These are phyloP conservation scores for Sporopachydermia quercuum DNA, from an alignment of 805 yeast species.

Conservation along the genomic window DNA sequence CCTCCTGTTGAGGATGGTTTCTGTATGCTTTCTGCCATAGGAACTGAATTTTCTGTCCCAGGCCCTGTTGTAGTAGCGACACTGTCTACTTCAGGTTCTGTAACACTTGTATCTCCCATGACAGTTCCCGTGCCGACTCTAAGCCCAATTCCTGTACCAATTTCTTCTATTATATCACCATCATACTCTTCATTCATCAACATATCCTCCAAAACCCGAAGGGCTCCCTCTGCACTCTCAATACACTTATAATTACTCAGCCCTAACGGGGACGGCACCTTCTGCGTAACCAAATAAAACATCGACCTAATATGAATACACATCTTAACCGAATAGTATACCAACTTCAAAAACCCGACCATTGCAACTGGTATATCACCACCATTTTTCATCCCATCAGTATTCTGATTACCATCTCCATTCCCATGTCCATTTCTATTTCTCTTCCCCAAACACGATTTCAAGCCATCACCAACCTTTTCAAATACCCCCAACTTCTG, in stretches of 20 bases:
- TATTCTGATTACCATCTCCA: neutral
- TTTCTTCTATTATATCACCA: too few species aligned
- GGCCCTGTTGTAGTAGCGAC: too few species aligned
- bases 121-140: too few species aligned
- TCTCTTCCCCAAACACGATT: too few species aligned
- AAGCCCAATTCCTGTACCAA: too few species aligned
- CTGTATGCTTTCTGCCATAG: too few species aligned
- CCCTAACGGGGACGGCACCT: neutral
- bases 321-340: neutral
- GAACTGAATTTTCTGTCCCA: slow-evolving; percentile 21
- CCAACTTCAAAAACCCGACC: neutral
- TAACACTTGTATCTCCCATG: too few species aligned
- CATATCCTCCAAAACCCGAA: slow-evolving; percentile 19
- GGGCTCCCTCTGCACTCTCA: slow-evolving; percentile 18
- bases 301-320: neutral
- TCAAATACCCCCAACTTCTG: slow-evolving; percentile 15
- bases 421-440: slow-evolving; percentile 2
- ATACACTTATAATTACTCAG: slow-evolving; percentile 13
- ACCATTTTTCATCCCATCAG: neutral
- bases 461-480: slow-evolving; percentile 13
- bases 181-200: too few species aligned
- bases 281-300: neutral
- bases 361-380: neutral
- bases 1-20: too few species aligned
- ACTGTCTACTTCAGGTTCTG: too few species aligned